Evolutionary conservation across 1,139 yeast genomes (phyloP).

Genomic region (Debaryomyces sp.): DNA sequence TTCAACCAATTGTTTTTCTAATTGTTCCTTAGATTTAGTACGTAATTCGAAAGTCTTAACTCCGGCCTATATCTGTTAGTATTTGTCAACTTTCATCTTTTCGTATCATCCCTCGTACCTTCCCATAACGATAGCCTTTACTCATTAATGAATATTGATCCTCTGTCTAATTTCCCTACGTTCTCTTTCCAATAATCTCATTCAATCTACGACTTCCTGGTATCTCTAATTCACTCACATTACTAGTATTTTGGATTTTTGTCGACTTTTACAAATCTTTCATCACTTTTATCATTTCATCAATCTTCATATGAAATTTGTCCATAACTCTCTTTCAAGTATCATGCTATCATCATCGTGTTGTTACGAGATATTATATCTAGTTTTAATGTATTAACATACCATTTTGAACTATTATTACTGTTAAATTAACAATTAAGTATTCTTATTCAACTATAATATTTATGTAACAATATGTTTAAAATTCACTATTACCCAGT

Average conservation of each 20-base stretch:
- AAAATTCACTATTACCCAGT: constrained; percentile 1
- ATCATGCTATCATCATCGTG: not conserved
- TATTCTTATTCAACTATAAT: constrained; percentile 6
- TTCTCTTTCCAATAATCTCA: not conserved
- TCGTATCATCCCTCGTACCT: not conserved
- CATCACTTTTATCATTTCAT: not conserved
- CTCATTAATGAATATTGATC: not conserved
- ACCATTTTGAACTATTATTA: constrained; percentile 16
- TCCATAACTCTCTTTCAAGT: not conserved
- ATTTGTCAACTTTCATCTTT: constrained; percentile 5
- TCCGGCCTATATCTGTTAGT: constrained; percentile 66
- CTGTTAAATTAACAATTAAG: constrained; percentile 9
- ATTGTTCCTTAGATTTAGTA: constrained; percentile 96
- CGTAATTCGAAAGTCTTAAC: constrained; percentile 95
- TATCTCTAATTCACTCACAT: not conserved
- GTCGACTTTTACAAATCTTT: not conserved
- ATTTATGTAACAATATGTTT: not conserved
- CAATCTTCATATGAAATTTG: not conserved
- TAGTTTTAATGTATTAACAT: constrained; percentile 10
- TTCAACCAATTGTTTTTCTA: constrained; percentile 91
- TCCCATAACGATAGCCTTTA: not conserved
- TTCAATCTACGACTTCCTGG: not conserved
- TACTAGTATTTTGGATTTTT: not conserved
- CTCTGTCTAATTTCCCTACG: not conserved
- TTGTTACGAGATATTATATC: not conserved